Conservation (phyloP, 1,139 yeast species). For the Magnusiomyces sp. region DNA sequence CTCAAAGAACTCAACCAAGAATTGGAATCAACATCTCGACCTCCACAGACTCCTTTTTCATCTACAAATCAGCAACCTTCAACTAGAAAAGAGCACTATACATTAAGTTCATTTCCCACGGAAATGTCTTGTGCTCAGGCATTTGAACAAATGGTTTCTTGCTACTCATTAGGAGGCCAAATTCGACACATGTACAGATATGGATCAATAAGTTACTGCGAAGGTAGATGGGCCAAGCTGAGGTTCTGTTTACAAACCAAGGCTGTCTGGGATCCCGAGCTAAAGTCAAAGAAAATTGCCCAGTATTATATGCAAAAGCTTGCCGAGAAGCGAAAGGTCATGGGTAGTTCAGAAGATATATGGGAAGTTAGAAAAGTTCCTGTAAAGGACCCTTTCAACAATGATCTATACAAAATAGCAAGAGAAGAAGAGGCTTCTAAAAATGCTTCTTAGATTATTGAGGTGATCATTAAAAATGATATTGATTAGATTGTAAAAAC, state of each 20-base stretch:
- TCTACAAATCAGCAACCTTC: background rate
- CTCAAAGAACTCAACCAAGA: slow-evolving; percentile 18
- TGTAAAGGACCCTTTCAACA: slow-evolving; percentile 30
- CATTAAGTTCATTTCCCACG: slow-evolving; percentile 28
- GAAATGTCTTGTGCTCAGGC: slow-evolving; percentile 67
- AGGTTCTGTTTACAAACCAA: slow-evolving; percentile 70
- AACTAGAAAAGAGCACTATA: slow-evolving; percentile 6
- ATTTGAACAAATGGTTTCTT: slow-evolving; percentile 74
- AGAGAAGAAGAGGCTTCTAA: background rate
- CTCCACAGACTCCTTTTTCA: background rate
- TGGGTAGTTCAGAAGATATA: slow-evolving; percentile 65
- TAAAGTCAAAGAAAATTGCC: slow-evolving; percentile 46
- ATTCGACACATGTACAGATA: slow-evolving; percentile 71
- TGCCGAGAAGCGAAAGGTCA: slow-evolving; percentile 46
- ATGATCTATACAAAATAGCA: slow-evolving; percentile 11
- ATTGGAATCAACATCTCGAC: slow-evolving; percentile 11
- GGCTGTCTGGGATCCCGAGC: slow-evolving; percentile 41
- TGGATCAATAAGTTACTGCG: slow-evolving; percentile 69
- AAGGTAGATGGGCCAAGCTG: slow-evolving; percentile 60
- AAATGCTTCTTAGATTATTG: too few relatives aligned
- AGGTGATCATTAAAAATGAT: too few relatives aligned
- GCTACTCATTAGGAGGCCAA: slow-evolving; percentile 89
- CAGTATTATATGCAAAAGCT: slow-evolving; percentile 59
- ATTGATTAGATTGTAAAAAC: too few relatives aligned
- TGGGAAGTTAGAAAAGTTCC: slow-evolving; percentile 54